A percentile compares a stretch with the other conserved stretches of the same genome.
These are phyloP conservation scores for Debaryomyces coudertii DNA, from an alignment of 1,139 yeast species.

Conservation along the genomic window DNA sequence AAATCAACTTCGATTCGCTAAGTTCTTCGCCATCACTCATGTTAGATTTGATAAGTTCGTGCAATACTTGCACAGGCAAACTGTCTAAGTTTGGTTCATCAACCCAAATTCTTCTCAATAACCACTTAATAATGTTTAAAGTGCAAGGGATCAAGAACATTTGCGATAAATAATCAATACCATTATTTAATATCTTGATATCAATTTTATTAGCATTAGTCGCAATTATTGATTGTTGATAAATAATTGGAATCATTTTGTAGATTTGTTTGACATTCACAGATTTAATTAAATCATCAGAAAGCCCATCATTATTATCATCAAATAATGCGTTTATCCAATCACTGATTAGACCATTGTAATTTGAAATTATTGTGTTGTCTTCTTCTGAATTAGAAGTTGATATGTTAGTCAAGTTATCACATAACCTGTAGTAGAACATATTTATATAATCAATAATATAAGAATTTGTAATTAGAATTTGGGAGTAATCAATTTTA, in stretches of 20 bases:
- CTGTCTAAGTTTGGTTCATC: constrained; percentile 14
- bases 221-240: constrained; percentile 73
- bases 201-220: constrained; percentile 54
- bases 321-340: constrained; percentile 87
- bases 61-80: constrained; percentile 21
- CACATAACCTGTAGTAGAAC: constrained; percentile 37
- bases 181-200: constrained; percentile 37
- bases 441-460: constrained; percentile 38
- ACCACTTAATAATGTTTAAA: constrained; percentile 40
- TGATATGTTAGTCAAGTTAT: constrained; percentile 27
- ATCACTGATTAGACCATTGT: constrained; percentile 57
- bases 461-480: constrained; percentile 35
- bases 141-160: constrained; percentile 45
- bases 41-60: constrained; percentile 30
- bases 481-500: constrained; percentile 36
- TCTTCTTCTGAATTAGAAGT: constrained; percentile 30
- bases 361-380: constrained; percentile 35
- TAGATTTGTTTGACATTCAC: constrained; percentile 71
- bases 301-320: constrained; percentile 71
- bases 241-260: constrained; percentile 68
- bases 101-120: constrained; percentile 21
- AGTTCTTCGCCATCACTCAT: constrained; percentile 15
- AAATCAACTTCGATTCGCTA: constrained; percentile 24
- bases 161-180: constrained; percentile 50
- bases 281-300: constrained; percentile 76